Conservation (phyloP, 1,284 basidiomycete genomes). For the Cryptococcus sp. region DNA sequence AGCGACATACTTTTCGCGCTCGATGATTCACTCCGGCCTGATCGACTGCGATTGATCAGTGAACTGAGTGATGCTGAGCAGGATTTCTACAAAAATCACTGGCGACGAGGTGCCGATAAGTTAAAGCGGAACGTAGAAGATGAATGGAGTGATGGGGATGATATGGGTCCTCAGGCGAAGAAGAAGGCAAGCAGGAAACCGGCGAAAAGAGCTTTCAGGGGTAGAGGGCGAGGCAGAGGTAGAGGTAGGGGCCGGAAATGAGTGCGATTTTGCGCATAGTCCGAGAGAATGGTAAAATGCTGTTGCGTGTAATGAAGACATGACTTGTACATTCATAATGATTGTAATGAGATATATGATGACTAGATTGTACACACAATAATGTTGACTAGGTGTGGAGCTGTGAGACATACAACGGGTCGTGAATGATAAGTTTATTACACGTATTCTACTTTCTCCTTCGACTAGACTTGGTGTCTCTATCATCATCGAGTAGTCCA, state of each 20-base stretch:
- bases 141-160: not conserved
- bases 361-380: not conserved
- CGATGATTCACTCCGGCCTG: not conserved
- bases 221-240: slow-evolving; percentile 9
- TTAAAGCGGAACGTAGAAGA: not conserved
- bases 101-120: slow-evolving; percentile 29
- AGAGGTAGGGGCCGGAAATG: not conserved
- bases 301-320: not conserved
- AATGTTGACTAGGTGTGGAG: too few species aligned
- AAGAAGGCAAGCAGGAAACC: not conserved
- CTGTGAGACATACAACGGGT: too few species aligned
- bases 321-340: too few species aligned
- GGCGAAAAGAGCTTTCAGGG: not conserved
- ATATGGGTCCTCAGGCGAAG: not conserved
- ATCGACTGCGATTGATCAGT: slow-evolving; percentile 5
- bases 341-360: too few species aligned
- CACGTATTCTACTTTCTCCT: slow-evolving; percentile 13
- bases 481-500: slow-evolving; percentile 41
- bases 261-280: too few species aligned
- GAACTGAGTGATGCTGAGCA: slow-evolving; percentile 17
- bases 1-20: not conserved
- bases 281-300: not conserved
- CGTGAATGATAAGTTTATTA: too few species aligned
- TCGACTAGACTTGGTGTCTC: slow-evolving; percentile 10
- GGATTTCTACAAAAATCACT: slow-evolving; percentile 36